Evolutionary conservation across 2,329 filamentous ascomycete genomes (phyloP).

Genomic region (Fusarium sublunatum): DNA sequence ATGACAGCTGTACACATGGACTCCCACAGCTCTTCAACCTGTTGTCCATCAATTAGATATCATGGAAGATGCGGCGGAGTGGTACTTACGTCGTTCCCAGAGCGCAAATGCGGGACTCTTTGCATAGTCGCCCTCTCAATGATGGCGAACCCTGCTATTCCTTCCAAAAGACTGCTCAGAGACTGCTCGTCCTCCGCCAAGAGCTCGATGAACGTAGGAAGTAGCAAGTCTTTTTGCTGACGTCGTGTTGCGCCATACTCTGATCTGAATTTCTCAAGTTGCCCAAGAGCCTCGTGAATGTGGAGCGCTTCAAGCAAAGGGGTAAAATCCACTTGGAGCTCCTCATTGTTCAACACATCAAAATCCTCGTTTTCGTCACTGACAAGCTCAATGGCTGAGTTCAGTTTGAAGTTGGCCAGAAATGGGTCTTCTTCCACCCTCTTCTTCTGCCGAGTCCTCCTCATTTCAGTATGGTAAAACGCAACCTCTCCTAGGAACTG

Average conservation of each 20-base stretch:
- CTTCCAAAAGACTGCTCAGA: conserved; percentile 90
- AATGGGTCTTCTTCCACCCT: conserved; percentile 80
- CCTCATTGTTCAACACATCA: conserved; percentile 94
- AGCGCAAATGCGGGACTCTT: conserved; percentile 83
- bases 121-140: conserved; percentile 95
- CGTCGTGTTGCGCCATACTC: conserved; percentile 94
- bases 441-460: conserved; percentile 84
- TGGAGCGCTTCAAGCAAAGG: conserved; percentile 95
- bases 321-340: conserved; percentile 92
- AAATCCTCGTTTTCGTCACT: conserved; percentile 96
- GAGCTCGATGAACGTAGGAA: conserved; percentile 81
- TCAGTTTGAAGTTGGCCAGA: conserved; percentile 86
- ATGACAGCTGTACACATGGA: conserved; percentile 95
- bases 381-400: conserved; percentile 94
- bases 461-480: conserved; percentile 93
- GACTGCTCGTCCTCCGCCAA: conserved; percentile 85
- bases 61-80: too few species aligned
- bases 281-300: conserved; percentile 93
- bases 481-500: conserved; percentile 96
- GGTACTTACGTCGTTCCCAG: conserved; percentile 77
- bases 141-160: conserved; percentile 95
- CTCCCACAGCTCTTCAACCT: conserved; percentile 99
- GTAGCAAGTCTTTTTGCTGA: conserved; percentile 89
- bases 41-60: conserved; percentile 16
- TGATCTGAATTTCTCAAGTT: conserved; percentile 88